Conservation (phyloP, 768 basidiomycete species). For the Kondoa malvinella region DNA sequence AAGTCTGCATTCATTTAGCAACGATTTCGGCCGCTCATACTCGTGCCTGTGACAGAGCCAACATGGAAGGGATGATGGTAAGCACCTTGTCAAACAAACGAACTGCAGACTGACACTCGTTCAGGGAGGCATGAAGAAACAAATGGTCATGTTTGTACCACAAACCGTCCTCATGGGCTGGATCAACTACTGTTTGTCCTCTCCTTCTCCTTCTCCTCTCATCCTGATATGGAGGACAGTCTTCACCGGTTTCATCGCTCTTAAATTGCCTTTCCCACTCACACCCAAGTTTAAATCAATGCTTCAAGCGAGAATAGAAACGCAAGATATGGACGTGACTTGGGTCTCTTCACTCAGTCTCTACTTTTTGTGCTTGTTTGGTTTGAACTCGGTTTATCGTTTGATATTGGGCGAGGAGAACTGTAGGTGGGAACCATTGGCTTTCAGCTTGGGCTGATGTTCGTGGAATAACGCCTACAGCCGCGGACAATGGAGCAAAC, state of each 20-base stretch:
- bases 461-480: constrained; percentile 33
- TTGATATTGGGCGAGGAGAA: constrained; percentile 81
- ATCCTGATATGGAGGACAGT: constrained; percentile 29
- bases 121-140: constrained; percentile 96
- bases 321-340: constrained; percentile 89
- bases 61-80: too few species aligned
- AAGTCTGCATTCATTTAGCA: too few species aligned
- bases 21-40: too few species aligned
- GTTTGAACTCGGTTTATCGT: constrained; percentile 84
- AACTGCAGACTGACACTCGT: too few species aligned
- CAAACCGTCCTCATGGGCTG: constrained; percentile 95
- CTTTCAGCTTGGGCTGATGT: constrained; percentile 8
- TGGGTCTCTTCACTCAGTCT: constrained; percentile 98
- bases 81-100: too few species aligned
- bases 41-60: too few species aligned
- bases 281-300: constrained; percentile 95
- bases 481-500: constrained; percentile 60
- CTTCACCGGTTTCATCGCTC: constrained; percentile 95
- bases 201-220: background rate
- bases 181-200: constrained; percentile 62
- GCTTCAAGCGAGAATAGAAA: constrained; percentile 88
- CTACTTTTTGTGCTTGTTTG: constrained; percentile 99
- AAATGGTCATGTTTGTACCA: constrained; percentile 97
- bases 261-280: constrained; percentile 91
- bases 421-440: constrained; percentile 39